Conservation (phyloP, 345 rosid genomes). For the Sonneratia caseolaris region DNA sequence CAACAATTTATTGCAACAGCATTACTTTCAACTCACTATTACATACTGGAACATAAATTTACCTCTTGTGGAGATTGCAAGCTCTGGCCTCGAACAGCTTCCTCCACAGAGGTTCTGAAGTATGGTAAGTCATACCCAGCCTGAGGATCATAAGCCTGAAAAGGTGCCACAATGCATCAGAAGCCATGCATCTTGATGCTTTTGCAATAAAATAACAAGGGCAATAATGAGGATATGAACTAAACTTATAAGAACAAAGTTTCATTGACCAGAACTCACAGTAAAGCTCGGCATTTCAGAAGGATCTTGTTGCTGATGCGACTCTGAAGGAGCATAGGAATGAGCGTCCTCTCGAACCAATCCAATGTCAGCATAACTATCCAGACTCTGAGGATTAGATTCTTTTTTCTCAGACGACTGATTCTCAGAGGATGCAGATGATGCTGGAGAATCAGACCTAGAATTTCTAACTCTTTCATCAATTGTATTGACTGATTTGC, state of each 20-base stretch:
- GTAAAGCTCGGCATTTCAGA: constrained; percentile 48
- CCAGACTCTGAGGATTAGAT: constrained; percentile 47
- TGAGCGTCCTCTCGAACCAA: constrained; percentile 43
- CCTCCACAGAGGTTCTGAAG: constrained; percentile 61
- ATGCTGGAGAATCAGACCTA: constrained; percentile 46
- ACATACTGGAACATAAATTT: constrained; percentile 5
- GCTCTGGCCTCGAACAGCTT: constrained; percentile 46
- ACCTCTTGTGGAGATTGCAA: constrained; percentile 74
- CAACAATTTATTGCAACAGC: not conserved
- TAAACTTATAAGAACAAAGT: not conserved
- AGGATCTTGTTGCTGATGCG: constrained; percentile 54
- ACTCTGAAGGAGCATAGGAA: constrained; percentile 43
- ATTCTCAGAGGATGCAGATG: constrained; percentile 43
- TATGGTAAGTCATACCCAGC: constrained; percentile 61
- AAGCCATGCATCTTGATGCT: not conserved
- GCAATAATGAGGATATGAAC: not conserved
- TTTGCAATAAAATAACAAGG: not conserved
- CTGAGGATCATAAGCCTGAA: constrained; percentile 55
- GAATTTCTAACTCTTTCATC: constrained; percentile 48
- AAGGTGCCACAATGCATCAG: not conserved
- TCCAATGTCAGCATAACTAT: constrained; percentile 43
- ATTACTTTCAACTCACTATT: not conserved
- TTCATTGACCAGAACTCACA: constrained; percentile 34
- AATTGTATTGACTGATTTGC: constrained; percentile 33
- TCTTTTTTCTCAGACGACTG: constrained; percentile 45